phyloP scores from a whole-genome alignment of 164 flowering plant genomes.

The Macadamia tetraphylla region DNA sequence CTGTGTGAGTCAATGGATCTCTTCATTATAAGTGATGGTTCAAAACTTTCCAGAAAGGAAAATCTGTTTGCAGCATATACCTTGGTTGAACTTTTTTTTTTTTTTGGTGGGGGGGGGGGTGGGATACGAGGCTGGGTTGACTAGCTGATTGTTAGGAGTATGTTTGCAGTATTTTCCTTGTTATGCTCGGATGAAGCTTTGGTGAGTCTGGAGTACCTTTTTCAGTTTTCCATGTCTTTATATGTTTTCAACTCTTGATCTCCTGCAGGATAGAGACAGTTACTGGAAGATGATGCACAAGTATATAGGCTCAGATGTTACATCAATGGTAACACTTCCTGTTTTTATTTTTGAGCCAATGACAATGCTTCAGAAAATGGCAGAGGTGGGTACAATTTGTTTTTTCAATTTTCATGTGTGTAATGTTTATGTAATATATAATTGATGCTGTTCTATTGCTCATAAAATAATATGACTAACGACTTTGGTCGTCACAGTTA shows the following conservation, averaged over 20 bases:
- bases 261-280: constrained; percentile 62
- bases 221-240: not conserved
- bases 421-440: not conserved
- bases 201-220: not conserved
- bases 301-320: constrained; percentile 78
- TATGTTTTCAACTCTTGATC: not conserved
- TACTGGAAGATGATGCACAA: constrained; percentile 90
- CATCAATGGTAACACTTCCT: constrained; percentile 89
- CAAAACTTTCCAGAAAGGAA: too few relatives aligned
- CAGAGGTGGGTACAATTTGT: constrained; percentile 51
- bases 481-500: constrained; percentile 36
- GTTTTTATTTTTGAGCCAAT: constrained; percentile 87
- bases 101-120: too few relatives aligned
- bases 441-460: not conserved
- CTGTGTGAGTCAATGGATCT: too few relatives aligned
- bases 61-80: too few relatives aligned
- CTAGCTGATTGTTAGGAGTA: too few relatives aligned
- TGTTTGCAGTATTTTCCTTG: not conserved
- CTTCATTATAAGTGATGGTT: too few relatives aligned
- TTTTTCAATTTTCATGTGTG: not conserved
- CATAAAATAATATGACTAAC: not conserved
- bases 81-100: too few relatives aligned
- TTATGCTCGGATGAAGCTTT: not conserved
- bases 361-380: constrained; percentile 90
- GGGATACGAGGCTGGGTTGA: too few relatives aligned